Evolutionary conservation across 768 basidiomycete genomes (phyloP), one percentile per base, ranked within the genome.

Genomic region (Amylocystis lapponica): DNA sequence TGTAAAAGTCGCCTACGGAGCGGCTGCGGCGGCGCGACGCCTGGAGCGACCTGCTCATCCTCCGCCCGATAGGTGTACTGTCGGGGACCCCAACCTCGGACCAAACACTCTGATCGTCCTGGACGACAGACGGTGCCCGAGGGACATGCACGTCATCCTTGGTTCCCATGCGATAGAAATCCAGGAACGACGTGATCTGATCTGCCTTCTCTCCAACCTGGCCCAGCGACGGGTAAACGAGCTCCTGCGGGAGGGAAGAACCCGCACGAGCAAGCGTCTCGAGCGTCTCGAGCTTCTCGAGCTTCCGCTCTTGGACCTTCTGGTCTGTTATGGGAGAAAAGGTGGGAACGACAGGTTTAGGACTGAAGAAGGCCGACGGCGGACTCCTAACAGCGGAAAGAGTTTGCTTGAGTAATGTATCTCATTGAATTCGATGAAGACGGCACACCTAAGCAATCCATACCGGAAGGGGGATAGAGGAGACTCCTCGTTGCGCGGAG

Each of bases 151-250:
- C 43, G 27, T 52, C 47, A 32, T 46, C 47, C n/a, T 13, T 12
- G 9, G 41, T 39, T 20, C 50, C 40, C 27, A 50, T 38, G 39
- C 50, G 54, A 52, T 60, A 60, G 10, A 56, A 46, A 40, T 60
- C 58, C 17, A 56, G 54, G 53, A 54, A 60, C 2, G 53, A 49
- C 7, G 49, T 52, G 37, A 57, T 42, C 43, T 41, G 37, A 11
- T 47, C 42, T 21, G 52, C 48, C 17, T 49, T 41, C 14, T 45
- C 34, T 16, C 34, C 41, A 3, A 53, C 34, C 25, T 55, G 50
- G 1, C 47, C 52, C 16, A 54, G 32, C n/a, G 56, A 54, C 2
- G 52, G 51, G 29, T 48, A 47, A 3, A 50, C 42, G 36, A 55
- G 25, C 46, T 57, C 58, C 22, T 41, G 42, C 3, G 51, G 54